A percentile compares a stretch with the other conserved stretches of the same genome.
phyloP scores from a whole-genome alignment of 768 basidiomycete genomes.

The Udeniomyces megalosporus region DNA sequence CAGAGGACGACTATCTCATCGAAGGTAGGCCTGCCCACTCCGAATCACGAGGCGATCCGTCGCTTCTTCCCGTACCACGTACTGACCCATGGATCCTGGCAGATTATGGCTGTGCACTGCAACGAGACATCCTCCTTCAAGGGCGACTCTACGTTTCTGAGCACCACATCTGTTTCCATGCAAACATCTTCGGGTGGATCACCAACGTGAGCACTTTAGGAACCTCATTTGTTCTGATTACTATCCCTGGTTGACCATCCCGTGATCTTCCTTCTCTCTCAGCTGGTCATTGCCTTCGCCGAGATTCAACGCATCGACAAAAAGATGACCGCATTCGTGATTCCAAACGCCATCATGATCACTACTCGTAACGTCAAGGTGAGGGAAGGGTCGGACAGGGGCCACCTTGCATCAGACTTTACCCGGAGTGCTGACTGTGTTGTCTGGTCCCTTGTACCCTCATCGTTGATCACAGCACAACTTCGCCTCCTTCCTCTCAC shows the following conservation, averaged over 20 bases:
- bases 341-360: conserved; percentile 88
- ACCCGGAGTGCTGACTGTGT: neutral
- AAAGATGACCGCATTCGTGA: conserved; percentile 94
- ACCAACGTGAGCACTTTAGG: conserved; percentile 57
- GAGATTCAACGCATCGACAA: conserved; percentile 80
- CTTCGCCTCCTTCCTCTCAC: conserved; percentile 89
- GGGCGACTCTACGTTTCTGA: conserved; percentile 93
- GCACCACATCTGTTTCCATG: conserved; percentile 98
- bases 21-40: conserved; percentile 49
- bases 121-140: conserved; percentile 91
- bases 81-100: neutral
- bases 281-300: conserved; percentile 76
- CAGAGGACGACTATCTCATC: conserved; percentile 92
- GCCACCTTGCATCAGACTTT: neutral
- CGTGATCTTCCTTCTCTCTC: neutral
- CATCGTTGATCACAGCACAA: conserved; percentile 49
- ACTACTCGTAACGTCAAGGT: conserved; percentile 48
- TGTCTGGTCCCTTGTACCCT: neutral
- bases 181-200: conserved; percentile 98
- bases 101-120: conserved; percentile 97
- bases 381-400: neutral
- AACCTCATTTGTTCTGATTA: neutral
- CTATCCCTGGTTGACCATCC: neutral
- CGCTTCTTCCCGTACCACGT: neutral
- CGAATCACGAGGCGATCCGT: neutral